These are phyloP conservation scores for Pseudopithomyces maydicus DNA, from an alignment of 2,329 filamentous ascomycete species.

Conservation along the genomic window DNA sequence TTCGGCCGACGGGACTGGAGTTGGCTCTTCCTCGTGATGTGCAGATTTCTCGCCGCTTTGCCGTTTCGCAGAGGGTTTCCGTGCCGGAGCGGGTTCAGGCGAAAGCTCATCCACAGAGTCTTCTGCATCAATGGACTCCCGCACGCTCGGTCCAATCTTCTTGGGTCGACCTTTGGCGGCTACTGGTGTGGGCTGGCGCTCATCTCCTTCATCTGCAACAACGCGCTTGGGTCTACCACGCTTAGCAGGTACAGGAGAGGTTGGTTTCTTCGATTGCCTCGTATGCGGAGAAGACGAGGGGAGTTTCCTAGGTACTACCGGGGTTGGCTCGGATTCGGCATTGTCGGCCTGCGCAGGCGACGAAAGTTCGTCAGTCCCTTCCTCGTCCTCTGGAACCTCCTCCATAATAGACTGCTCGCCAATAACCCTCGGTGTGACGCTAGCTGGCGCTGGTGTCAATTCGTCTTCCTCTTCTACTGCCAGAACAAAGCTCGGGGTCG, in stretches of 20 bases:
- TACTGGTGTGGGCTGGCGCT: constrained; percentile 18
- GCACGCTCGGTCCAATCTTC: constrained; percentile 4
- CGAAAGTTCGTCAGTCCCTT: constrained; percentile 30
- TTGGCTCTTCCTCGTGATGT: constrained; percentile 3
- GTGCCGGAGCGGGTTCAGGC: constrained; percentile 16
- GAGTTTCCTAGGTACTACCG: constrained; percentile 1
- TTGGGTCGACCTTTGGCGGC: constrained; percentile 14
- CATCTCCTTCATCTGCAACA: constrained; percentile 4
- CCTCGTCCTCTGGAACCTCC: constrained; percentile 10
- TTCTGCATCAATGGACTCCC: constrained; percentile 12
- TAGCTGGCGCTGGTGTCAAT: constrained; percentile 25
- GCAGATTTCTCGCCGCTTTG: neutral
- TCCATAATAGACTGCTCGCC: neutral
- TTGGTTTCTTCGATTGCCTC: neutral
- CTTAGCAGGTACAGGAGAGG: constrained; percentile 3
- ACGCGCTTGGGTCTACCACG: constrained; percentile 21
- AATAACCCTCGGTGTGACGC: constrained; percentile 20
- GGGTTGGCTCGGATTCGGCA: neutral
- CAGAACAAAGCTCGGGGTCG: constrained; percentile 19
- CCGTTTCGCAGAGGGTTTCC: constrained; percentile 5
- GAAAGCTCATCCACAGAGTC: constrained; percentile 27
- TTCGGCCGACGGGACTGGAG: constrained; percentile 25
- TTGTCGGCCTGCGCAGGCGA: constrained; percentile 9
- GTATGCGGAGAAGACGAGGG: neutral
- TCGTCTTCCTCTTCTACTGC: constrained; percentile 32